Evolutionary conservation across 2,329 filamentous ascomycete species (phyloP).

Genomic region (Ophiostoma fasciatum): DNA sequence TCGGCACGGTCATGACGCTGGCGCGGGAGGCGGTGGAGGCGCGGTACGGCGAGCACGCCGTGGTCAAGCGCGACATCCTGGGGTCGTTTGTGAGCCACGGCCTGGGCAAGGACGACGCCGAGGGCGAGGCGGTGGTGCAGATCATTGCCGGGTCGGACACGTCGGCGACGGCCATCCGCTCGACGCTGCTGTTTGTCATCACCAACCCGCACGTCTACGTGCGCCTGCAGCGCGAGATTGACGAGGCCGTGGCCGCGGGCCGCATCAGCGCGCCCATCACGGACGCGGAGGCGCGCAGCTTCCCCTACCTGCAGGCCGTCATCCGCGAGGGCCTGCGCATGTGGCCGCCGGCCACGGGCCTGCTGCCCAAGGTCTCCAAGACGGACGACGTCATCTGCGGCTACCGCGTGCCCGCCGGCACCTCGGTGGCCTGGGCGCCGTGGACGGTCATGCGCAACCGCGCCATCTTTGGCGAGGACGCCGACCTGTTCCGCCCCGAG

Average conservation of each 20-base stretch:
- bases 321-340: constrained; percentile 34
- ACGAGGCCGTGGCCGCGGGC: constrained; percentile 17
- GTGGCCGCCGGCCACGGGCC: constrained; percentile 26
- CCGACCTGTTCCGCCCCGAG: constrained; percentile 28
- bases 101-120: constrained; percentile 21
- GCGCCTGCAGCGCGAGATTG: constrained; percentile 20
- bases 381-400: constrained; percentile 23
- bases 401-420: constrained; percentile 29
- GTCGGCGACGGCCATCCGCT: constrained; percentile 16
- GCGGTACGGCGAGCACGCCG: constrained; percentile 6
- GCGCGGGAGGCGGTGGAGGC: constrained; percentile 12
- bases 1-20: constrained; percentile 11
- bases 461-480: constrained; percentile 22
- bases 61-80: constrained; percentile 20
- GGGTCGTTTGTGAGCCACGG: constrained; percentile 26
- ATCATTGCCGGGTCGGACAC: constrained; percentile 20
- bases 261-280: constrained; percentile 18
- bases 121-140: constrained; percentile 29
- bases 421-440: constrained; percentile 18
- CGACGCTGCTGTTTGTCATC: constrained; percentile 15
- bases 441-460: constrained; percentile 22
- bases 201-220: constrained; percentile 14
- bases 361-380: constrained; percentile 17
- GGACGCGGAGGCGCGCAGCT: constrained; percentile 22
- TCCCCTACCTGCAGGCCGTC: constrained; percentile 34